phyloP scores from a whole-genome alignment of 2,329 filamentous ascomycete species.

The Beauveria varroae region DNA sequence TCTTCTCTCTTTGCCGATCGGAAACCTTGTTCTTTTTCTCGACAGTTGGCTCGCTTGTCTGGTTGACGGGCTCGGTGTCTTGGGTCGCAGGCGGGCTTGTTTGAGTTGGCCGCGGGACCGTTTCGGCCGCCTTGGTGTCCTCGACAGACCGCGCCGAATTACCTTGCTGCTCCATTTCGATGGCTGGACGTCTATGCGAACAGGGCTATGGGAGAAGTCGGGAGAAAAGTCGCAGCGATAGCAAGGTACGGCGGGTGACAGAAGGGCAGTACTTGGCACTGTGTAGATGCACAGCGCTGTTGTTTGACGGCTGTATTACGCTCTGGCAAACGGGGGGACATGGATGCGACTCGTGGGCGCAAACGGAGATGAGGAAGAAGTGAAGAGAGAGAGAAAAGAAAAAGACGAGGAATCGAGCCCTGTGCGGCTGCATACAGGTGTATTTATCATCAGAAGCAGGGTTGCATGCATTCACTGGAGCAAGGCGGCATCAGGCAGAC shows the following conservation, averaged over 20 bases:
- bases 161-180: constrained; percentile 3
- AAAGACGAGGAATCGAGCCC: not conserved
- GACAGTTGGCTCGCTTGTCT: not conserved
- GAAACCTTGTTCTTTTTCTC: constrained; percentile 1
- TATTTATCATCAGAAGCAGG: constrained; percentile 6
- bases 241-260: not conserved
- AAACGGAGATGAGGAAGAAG: not conserved
- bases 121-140: not conserved
- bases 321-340: not conserved
- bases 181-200: not conserved
- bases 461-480: constrained; percentile 2
- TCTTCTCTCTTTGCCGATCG: not conserved
- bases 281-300: not conserved
- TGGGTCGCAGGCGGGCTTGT: not conserved
- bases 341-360: not conserved
- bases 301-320: not conserved
- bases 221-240: not conserved
- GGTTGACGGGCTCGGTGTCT: not conserved
- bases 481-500: constrained; percentile 11
- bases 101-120: not conserved
- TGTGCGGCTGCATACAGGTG: not conserved
- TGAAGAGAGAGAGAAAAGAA: not conserved
- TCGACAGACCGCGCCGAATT: constrained; percentile 1
- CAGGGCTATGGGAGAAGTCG: not conserved
- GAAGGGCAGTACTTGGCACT: not conserved